Evolutionary conservation across 2,329 filamentous ascomycete genomes (phyloP).

Genomic region (Monilinia vaccinii-corymbosi): DNA sequence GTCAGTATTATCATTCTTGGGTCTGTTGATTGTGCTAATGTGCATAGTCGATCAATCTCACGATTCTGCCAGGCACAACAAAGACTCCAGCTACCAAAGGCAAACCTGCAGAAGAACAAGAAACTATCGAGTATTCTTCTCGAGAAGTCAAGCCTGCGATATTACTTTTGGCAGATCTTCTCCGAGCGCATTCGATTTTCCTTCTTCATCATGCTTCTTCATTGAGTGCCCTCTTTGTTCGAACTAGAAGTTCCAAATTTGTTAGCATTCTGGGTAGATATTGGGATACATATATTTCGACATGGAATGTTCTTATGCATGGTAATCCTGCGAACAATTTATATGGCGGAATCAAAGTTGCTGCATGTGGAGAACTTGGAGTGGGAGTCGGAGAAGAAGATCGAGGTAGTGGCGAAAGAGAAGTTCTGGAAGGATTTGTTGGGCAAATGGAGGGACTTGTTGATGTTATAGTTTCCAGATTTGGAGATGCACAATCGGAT

Average conservation of each 20-base stretch:
- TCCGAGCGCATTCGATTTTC: constrained; percentile 76
- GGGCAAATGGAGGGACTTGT: constrained; percentile 72
- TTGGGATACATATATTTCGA: constrained; percentile 62
- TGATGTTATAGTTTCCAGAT: constrained; percentile 80
- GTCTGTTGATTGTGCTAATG: constrained; percentile 13
- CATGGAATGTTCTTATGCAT: constrained; percentile 85
- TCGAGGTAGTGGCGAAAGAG: constrained; percentile 84
- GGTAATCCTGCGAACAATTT: constrained; percentile 77
- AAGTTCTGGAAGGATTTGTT: constrained; percentile 84
- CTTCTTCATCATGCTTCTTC: constrained; percentile 77
- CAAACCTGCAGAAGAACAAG: constrained; percentile 17
- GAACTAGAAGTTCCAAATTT: constrained; percentile 58
- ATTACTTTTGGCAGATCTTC: constrained; percentile 69
- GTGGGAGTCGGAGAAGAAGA: constrained; percentile 94
- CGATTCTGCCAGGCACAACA: constrained; percentile 55
- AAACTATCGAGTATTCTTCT: constrained; percentile 67
- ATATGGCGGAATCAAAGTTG: constrained; percentile 77
- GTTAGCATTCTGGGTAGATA: constrained; percentile 65
- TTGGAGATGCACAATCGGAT: constrained; percentile 42
- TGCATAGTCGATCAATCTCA: constrained; percentile 68
- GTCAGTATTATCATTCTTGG: constrained; percentile 42
- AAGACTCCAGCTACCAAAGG: constrained; percentile 28
- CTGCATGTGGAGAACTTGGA: constrained; percentile 82
- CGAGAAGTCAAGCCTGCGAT: constrained; percentile 79
- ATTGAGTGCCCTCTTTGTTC: constrained; percentile 59